Base-by-base conservation (phyloP, 257 asterid species). In the Ajuga chamaepitys region DNA sequence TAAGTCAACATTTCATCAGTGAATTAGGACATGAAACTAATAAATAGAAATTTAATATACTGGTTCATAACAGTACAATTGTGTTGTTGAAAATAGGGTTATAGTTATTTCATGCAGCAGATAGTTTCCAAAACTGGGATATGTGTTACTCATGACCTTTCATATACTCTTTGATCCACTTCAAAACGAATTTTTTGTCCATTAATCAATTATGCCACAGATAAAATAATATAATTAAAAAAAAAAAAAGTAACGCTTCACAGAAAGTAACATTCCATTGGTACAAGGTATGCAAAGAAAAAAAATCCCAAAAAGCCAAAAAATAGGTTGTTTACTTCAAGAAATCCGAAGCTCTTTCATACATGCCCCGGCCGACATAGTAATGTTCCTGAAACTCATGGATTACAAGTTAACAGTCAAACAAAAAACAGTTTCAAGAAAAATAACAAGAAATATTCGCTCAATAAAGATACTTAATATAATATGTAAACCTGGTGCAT, bases 361-460 rank as follows among this genome's bases (percentile, higher is more conserved):
- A 89, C 99, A 94, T 86, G 82, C 97, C 99, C 37, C 96, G 91
- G 52, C 99, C 99, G 53, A 90, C 96, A 78, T 86, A 94, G 82
- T 89, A 88, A 70, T 94, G 97, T 75, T 94, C 97, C 97, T 94
- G 67, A 46, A 76, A 61, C 66, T 69, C 74, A 72, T 30, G 60
- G 64, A 79, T 22, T 52, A 45, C 30, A 67, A 25, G 28, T 48
- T 26, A 67, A 52, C 21, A 21, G 71, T 63, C 51, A 25, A 7
- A 73, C n/a, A n/a, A 42, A 42, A 3, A 59, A 40, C 18, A 64
- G 62, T 55, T 70, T 52, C 37, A 67, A 58, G 9, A 30, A 10
- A 64, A 50, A 28, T 28, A 58, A 63, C 8, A 41, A 20, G 55
- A 58, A 67, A 17, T 16, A 45, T 41, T 35, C 53, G 53, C 60